Evolutionary conservation across 495 filamentous ascomycete species (phyloP).

Genomic region (Lophium mytilinum): DNA sequence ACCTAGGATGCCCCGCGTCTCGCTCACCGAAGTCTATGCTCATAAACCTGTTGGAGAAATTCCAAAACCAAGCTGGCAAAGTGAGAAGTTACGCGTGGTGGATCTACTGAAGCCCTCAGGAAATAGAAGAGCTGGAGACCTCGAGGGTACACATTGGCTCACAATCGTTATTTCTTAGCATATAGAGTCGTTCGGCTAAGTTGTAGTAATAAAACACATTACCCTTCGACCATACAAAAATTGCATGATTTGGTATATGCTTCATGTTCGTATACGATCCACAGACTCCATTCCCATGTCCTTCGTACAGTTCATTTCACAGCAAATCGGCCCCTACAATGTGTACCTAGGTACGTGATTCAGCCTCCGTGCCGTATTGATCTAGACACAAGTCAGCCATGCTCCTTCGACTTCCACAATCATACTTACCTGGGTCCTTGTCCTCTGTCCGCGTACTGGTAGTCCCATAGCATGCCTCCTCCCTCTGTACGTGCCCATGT

Average conservation of each 20-base stretch:
- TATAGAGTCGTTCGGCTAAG: no score
- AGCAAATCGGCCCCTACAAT: slow-evolving; percentile 2
- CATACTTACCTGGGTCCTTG: slow-evolving; percentile 61
- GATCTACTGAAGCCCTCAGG: no score
- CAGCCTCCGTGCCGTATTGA: slow-evolving; percentile 64
- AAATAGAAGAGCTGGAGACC: no score
- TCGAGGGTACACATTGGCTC: no score
- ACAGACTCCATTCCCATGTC: background rate
- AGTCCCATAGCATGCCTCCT: slow-evolving; percentile 82
- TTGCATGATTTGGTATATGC: no score
- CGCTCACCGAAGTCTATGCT: background rate
- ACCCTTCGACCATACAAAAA: no score
- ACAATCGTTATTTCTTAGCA: no score
- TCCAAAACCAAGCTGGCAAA: background rate
- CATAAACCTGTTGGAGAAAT: background rate
- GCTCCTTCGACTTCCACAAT: slow-evolving; percentile 4
- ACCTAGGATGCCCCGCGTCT: background rate
- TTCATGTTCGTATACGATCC: no score
- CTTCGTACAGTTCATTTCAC: background rate
- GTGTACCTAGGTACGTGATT: slow-evolving; percentile 58
- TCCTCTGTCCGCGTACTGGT: slow-evolving; percentile 82
- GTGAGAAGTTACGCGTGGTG: no score
- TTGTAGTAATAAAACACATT: no score
- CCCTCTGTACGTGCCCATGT: slow-evolving; percentile 87
- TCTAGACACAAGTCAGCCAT: slow-evolving; percentile 38